Percentiles rank a stretch among this genome's conserved stretches.
These are phyloP conservation scores for Crithidia fasciculata DNA, from an alignment of 208 protist genomes.

Conservation along the genomic window DNA sequence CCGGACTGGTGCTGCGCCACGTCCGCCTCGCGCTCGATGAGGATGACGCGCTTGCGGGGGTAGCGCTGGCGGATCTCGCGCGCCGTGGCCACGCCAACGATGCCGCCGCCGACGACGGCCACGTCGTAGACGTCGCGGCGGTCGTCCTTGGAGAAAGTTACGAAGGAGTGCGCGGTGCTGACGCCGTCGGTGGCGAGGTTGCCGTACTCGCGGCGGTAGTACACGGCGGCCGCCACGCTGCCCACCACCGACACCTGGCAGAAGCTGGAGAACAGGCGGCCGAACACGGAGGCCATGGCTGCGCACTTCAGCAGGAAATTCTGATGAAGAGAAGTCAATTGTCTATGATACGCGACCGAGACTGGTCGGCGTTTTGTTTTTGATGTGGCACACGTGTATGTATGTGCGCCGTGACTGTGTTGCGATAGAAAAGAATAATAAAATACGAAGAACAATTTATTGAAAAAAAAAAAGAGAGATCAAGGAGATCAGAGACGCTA, in stretches of 20 bases:
- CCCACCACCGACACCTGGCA: constrained; percentile 53
- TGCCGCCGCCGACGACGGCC: constrained; percentile 88
- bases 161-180: constrained; percentile 39
- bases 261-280: constrained; percentile 29
- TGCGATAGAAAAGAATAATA: too few relatives aligned
- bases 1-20: constrained; percentile 91
- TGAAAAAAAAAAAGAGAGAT: too few relatives aligned
- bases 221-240: constrained; percentile 33
- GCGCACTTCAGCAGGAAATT: too few relatives aligned
- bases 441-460: too few relatives aligned
- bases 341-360: too few relatives aligned
- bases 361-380: too few relatives aligned
- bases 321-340: too few relatives aligned
- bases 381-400: too few relatives aligned
- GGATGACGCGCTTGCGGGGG: constrained; percentile 75
- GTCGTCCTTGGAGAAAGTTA: constrained; percentile 49
- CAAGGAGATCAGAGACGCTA: too few relatives aligned
- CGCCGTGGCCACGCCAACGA: constrained; percentile 83
- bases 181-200: constrained; percentile 34
- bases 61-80: constrained; percentile 69
- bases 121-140: constrained; percentile 84
- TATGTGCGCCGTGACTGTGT: too few relatives aligned
- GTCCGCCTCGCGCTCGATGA: constrained; percentile 88
- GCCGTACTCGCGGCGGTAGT: constrained; percentile 63
- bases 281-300: constrained; percentile 13